Conservation (phyloP, 208 protist species). For the Leishmania major region DNA sequence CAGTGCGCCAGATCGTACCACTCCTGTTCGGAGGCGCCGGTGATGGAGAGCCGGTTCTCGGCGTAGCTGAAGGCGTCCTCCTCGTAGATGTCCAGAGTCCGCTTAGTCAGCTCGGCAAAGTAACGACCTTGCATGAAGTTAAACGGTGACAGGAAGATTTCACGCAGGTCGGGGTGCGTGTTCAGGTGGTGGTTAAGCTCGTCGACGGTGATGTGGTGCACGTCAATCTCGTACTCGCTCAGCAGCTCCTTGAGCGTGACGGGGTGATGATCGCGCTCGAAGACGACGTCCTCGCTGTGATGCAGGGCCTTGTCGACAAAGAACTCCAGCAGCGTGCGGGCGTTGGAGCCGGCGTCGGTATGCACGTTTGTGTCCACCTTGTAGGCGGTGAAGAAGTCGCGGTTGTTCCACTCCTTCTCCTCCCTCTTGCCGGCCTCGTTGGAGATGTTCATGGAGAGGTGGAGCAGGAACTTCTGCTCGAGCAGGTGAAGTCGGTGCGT, state of each 20-base stretch:
- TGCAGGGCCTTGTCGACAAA: slow-evolving; percentile 90
- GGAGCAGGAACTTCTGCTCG: slow-evolving; percentile 93
- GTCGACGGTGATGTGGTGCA: slow-evolving; percentile 82
- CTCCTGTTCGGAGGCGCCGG: slow-evolving; percentile 83
- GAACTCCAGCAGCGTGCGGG: slow-evolving; percentile 88
- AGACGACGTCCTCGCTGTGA: slow-evolving; percentile 90
- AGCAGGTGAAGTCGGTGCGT: slow-evolving; percentile 89
- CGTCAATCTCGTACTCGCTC: slow-evolving; percentile 74
- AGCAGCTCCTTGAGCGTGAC: slow-evolving; percentile 85
- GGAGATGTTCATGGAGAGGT: slow-evolving; percentile 92
- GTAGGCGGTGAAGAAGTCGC: slow-evolving; percentile 90
- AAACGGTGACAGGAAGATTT: slow-evolving; percentile 80
- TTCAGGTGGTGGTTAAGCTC: slow-evolving; percentile 85
- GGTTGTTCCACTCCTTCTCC: slow-evolving; percentile 92
- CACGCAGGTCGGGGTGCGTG: slow-evolving; percentile 65
- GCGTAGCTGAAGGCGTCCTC: slow-evolving; percentile 88
- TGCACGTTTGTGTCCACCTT: slow-evolving; percentile 93
- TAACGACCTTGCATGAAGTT: slow-evolving; percentile 94
- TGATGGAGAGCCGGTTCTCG: slow-evolving; percentile 85
- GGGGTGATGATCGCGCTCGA: slow-evolving; percentile 78
- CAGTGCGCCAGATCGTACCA: slow-evolving; percentile 96
- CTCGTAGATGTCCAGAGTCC: slow-evolving; percentile 80
- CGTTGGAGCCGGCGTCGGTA: slow-evolving; percentile 86
- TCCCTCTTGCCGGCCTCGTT: slow-evolving; percentile 75
- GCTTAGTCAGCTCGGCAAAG: slow-evolving; percentile 92